These are phyloP conservation scores for Metarhizium brunneum DNA, from an alignment of 2,329 filamentous ascomycete genomes.

Conservation along the genomic window DNA sequence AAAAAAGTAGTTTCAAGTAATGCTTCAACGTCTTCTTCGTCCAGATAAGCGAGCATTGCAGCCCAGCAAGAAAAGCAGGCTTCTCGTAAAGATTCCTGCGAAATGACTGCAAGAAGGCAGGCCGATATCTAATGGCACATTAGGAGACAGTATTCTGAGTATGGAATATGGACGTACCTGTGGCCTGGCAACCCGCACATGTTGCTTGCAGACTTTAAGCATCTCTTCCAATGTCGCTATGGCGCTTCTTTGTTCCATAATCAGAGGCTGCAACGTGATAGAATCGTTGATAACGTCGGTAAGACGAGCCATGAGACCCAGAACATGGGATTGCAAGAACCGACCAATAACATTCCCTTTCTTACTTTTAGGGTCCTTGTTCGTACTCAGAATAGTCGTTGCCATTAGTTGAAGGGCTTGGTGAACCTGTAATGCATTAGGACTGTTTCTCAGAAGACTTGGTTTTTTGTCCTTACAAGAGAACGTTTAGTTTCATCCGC, in stretches of 20 bases:
- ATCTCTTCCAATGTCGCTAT: slow-evolving; percentile 83
- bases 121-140: slow-evolving; percentile 60
- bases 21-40: slow-evolving; percentile 67
- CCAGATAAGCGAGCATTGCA: slow-evolving; percentile 64
- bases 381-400: slow-evolving; percentile 27
- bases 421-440: slow-evolving; percentile 32
- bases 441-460: background rate
- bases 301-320: slow-evolving; percentile 79
- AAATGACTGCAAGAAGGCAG: slow-evolving; percentile 79
- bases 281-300: slow-evolving; percentile 70
- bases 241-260: slow-evolving; percentile 64
- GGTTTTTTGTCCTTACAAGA: slow-evolving; percentile 37
- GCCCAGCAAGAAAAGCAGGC: slow-evolving; percentile 79
- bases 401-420: slow-evolving; percentile 39
- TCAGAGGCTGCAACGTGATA: slow-evolving; percentile 39
- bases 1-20: slow-evolving; percentile 86
- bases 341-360: slow-evolving; percentile 52
- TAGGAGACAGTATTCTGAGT: background rate
- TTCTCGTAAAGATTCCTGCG: slow-evolving; percentile 64
- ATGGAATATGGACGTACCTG: slow-evolving; percentile 44
- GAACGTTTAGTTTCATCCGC: slow-evolving; percentile 45
- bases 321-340: slow-evolving; percentile 75
- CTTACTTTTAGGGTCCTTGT: slow-evolving; percentile 34
- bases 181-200: slow-evolving; percentile 71
- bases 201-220: slow-evolving; percentile 64